Base-by-base conservation (phyloP, 768 basidiomycete species). In the Cystofilobasidium ferigula region DNA sequence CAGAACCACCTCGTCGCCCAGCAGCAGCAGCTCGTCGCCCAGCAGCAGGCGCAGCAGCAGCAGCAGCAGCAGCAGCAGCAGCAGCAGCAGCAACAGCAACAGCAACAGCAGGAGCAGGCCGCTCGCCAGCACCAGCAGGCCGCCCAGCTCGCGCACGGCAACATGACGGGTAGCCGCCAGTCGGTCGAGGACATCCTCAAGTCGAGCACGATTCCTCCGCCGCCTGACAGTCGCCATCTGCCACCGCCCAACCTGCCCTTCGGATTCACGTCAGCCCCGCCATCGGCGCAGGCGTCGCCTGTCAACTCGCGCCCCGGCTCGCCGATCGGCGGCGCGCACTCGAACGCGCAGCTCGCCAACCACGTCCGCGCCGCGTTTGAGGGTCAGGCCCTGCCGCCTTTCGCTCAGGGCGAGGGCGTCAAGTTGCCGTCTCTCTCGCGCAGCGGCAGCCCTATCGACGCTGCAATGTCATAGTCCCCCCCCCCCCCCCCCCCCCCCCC, bases 301-400 rank as follows among this genome's bases (percentile, higher is more conserved):
- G 53, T 60, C 28, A 73, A 71, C 30, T 74, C 72, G 51, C 67
- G 75, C 36, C 71, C 73, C 12, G 69, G 69, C n/a, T 71, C 71
- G 60, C 72, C 75, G 26, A 70, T 71, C 40, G 70, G 71, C 64
- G 63, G 71, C 34, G 57, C 57, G 63, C 64, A 64, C 43, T 64
- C 38, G 34, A 61, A n/a, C 14, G 65, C 56, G 32, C 71, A 69
- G 28, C 82, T 93, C 42, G 88, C 87, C 5, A 87, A 89, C 72
- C 88, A 86, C 0, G 86, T 94, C 28, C 84, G 88, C 43, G 80
- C 85, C 36, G 91, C 90, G 57, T 95, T 95, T 70, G 89, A 87
- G 4, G 93, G 92, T 88, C 91, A 35, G 18, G 54, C 36, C 18
- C 51, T 35, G 42, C 48, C 34, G 38, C 28, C 28, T 12, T 56